phyloP scores from a whole-genome alignment of 1,284 basidiomycete genomes.

The Tylopilus sp. region DNA sequence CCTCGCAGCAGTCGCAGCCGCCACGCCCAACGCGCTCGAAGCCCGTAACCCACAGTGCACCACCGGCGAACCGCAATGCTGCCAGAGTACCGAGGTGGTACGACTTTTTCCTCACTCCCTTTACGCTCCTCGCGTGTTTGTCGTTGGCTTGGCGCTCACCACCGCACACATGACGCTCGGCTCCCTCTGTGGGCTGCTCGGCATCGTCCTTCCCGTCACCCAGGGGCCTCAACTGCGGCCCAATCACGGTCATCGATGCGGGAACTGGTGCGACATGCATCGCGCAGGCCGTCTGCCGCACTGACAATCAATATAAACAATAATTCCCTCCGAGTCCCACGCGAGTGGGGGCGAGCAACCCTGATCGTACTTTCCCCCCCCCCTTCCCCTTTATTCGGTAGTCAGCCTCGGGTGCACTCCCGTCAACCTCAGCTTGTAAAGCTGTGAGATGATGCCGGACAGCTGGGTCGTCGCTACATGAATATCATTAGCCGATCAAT shows the following conservation, averaged over 20 bases:
- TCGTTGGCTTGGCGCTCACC: not conserved
- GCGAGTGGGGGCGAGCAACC: not conserved
- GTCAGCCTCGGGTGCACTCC: too few species aligned
- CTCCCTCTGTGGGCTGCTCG: not conserved
- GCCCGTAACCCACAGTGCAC: slow-evolving; percentile 2
- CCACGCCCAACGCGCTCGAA: not conserved
- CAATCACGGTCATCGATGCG: not conserved
- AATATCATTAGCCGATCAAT: not conserved
- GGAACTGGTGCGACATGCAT: slow-evolving; percentile 1
- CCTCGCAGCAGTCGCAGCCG: not conserved
- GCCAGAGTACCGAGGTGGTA: not conserved
- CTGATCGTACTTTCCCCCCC: not conserved
- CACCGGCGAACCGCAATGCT: slow-evolving; percentile 11
- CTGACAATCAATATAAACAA: not conserved
- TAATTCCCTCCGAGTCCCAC: too few species aligned
- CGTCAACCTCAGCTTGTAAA: too few species aligned
- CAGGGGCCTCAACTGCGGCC: slow-evolving; percentile 7
- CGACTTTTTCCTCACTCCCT: not conserved
- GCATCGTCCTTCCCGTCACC: not conserved
- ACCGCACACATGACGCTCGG: not conserved
- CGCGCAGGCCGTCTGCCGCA: slow-evolving; percentile 2
- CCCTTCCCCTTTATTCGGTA: too few species aligned
- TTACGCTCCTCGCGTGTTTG: not conserved
- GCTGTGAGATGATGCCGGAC: not conserved
- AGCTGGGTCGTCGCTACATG: not conserved